Evolutionary conservation across 495 filamentous ascomycete genomes (phyloP), one percentile per base, ranked within the genome.

Genomic region (Tirmania nivea): DNA sequence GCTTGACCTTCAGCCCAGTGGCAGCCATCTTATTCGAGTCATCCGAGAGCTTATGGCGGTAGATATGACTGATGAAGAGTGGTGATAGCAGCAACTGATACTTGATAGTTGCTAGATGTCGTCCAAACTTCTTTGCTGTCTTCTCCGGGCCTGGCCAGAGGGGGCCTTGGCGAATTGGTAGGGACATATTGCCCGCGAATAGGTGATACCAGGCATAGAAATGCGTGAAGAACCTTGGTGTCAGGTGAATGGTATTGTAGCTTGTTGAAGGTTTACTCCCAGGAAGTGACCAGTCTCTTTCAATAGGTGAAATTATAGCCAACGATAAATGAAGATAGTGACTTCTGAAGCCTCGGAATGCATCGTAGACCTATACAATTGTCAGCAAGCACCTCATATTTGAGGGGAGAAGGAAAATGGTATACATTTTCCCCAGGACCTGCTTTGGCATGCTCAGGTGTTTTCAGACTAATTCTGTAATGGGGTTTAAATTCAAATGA

Each of bases 141-240:
- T 94, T 96, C 50, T 94, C 88, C 49, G 83, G 70, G 9, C 85
- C 88, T 12, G 87, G 90, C 78, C 84, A 97, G 11, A 97, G 72
- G 34, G 73, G 74, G 9, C 90, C 90, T 67, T 97, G 90, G 0
- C 90, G 82, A 53, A 97, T 81, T 25, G 90, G 90, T 25, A 97
- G 76, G 10, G 90, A 90, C 80, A 97, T 88, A 12, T 84, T 81
- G 0, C 89, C 89, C 8, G 85, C 85, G 68, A 97, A 97, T 56
- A 96, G 76, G 10, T 82, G 84, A 89, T 87, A 96, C 90, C 90
- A 97, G 59, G 81, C 80, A 69, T 88, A 96, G 70, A 97, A 97
- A 61, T 96, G 90, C 2, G 87, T 94, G 65, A 97, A 97, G 73
- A 96, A 94, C 8, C 87, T 79, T 8, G 90, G 90, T 10, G 79